These are phyloP conservation scores for Durotheca rogersii DNA, from an alignment of 495 filamentous ascomycete species.

Conservation along the genomic window DNA sequence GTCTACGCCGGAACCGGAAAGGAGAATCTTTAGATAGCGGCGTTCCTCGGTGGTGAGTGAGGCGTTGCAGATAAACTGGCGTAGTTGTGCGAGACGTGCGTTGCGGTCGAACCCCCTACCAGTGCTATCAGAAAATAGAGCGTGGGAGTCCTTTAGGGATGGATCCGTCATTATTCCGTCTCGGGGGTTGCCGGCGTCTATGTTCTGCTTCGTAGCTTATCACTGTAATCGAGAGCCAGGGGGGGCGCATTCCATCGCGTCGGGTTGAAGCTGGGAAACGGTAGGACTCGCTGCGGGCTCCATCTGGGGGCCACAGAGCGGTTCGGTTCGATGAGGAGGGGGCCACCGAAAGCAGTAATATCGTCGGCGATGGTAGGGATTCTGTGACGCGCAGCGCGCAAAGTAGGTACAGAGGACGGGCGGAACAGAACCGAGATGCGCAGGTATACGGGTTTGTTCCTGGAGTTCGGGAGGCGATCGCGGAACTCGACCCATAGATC, in stretches of 20 bases:
- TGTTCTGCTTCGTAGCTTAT: background rate
- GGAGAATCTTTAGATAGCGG: constrained; percentile 29
- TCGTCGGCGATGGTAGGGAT: no score
- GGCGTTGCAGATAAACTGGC: constrained; percentile 6
- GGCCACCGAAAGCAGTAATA: no score
- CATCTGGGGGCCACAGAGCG: no score
- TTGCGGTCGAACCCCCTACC: background rate
- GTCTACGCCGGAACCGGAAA: constrained; percentile 26
- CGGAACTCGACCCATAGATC: no score
- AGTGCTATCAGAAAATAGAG: background rate
- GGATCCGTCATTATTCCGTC: background rate
- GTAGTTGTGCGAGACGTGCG: constrained; percentile 10
- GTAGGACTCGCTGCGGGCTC: background rate
- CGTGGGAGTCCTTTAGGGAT: constrained; percentile 2
- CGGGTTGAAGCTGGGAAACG: background rate
- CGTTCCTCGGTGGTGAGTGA: constrained; percentile 27
- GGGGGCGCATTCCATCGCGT: background rate
- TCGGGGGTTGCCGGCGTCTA: background rate
- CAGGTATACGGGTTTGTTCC: no score
- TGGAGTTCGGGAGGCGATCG: no score
- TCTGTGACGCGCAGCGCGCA: no score
- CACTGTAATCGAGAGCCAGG: background rate
- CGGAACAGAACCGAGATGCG: no score
- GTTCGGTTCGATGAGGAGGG: no score
- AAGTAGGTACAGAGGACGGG: no score